Evolutionary conservation across 1,284 basidiomycete genomes (phyloP), one percentile per base, ranked within the genome.

Genomic region (Trametes versicolor): DNA sequence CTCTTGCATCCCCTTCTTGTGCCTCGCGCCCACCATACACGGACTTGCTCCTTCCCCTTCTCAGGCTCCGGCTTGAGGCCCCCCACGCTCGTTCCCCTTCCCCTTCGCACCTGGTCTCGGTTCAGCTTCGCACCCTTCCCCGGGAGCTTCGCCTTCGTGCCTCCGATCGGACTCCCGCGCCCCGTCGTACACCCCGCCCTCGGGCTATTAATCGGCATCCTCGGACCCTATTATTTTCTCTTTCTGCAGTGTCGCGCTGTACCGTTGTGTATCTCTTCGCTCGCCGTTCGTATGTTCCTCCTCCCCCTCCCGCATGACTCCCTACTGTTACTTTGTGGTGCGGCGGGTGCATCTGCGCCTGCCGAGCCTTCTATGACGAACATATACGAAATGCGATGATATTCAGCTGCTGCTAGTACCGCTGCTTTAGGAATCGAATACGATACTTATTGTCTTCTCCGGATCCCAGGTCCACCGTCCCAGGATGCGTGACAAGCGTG

Each of bases 341-440:
- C 12, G 48, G 48, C 48, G 23, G 48, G 48, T 27, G 25, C 12
- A 4, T 41, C 4, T 17, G 39, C 8, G 32, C n/a, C 50, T 10
- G 19, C 32, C 50, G n/a, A 29, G 50, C 10, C 34, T 59, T 32
- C 49, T 58, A 67, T 58, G 61, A 68, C 61, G 67, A 68, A 58
- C 50, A 23, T 58, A 55, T 58, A 68, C 60, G 67, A 68, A 51
- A 65, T 65, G 45, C 45, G 64, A 68, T 68, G 63, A 65, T 41
- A 45, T 50, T 53, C 45, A 6, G 9, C 15, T 23, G 21, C 19
- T 45, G 43, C 21, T 21, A 19, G 17, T 45, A 9, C 43, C 13
- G 43, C n/a, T 21, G n/a, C 17, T n/a, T 45, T 45, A 41, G 39
- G 39, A 41, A 32, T 32, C 29, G 29, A 32, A 32, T 32, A 32